Evolutionary conservation across 768 basidiomycete species (phyloP).

Genomic region (Boletus pseudopeckii): DNA sequence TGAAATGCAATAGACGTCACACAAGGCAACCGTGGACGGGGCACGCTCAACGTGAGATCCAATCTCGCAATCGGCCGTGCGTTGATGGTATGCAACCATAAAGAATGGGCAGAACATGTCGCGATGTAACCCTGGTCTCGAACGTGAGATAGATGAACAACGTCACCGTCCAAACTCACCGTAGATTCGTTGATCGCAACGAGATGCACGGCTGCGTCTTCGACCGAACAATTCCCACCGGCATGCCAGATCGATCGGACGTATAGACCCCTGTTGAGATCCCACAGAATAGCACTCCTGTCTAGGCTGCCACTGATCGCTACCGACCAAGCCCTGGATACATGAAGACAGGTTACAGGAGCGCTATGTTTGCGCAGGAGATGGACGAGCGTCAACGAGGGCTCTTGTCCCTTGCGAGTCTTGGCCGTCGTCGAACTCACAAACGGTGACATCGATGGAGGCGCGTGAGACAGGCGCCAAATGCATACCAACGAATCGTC

Average conservation of each 20-base stretch:
- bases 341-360: slow-evolving; percentile 61
- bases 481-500: slow-evolving; percentile 78
- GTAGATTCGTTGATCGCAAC: slow-evolving; percentile 85
- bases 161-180: slow-evolving; percentile 41
- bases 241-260: slow-evolving; percentile 78
- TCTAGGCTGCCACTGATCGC: slow-evolving; percentile 82
- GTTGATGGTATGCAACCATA: slow-evolving; percentile 86
- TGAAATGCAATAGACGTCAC: slow-evolving; percentile 84
- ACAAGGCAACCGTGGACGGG: slow-evolving; percentile 41
- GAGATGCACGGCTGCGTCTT: slow-evolving; percentile 51
- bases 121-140: slow-evolving; percentile 78
- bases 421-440: slow-evolving; percentile 14
- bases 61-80: slow-evolving; percentile 71
- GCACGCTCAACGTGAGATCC: slow-evolving; percentile 49
- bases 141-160: neutral
- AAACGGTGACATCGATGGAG: slow-evolving; percentile 17
- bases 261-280: slow-evolving; percentile 80
- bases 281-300: slow-evolving; percentile 87
- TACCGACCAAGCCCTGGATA: slow-evolving; percentile 80
- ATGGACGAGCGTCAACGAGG: slow-evolving; percentile 50
- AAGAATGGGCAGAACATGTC: slow-evolving; percentile 65
- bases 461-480: slow-evolving; percentile 59
- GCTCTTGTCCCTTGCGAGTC: slow-evolving; percentile 21
- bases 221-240: slow-evolving; percentile 15
- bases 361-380: slow-evolving; percentile 80